These are phyloP conservation scores for Emergomyces pasteurianus DNA, from an alignment of 2,329 filamentous ascomycete species.

Conservation along the genomic window DNA sequence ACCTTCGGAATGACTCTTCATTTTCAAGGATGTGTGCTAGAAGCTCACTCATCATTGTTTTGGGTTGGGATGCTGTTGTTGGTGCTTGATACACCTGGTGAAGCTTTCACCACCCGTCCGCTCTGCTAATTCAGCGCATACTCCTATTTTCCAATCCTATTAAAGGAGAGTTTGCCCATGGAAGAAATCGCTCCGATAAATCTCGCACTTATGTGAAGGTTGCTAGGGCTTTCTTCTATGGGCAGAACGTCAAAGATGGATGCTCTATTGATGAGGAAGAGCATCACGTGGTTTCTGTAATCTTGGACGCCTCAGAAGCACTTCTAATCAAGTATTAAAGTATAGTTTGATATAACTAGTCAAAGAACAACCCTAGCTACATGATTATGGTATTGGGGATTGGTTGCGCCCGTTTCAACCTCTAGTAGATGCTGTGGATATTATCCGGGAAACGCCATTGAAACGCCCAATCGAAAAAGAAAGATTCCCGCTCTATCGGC, in stretches of 20 bases:
- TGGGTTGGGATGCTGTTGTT: background rate
- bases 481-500: background rate
- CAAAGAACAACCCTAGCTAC: background rate
- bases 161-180: too few relatives aligned
- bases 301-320: too few relatives aligned
- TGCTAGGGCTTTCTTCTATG: background rate
- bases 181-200: too few relatives aligned
- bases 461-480: background rate
- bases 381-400: background rate
- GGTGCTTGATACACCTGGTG: background rate
- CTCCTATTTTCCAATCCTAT: background rate
- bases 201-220: background rate
- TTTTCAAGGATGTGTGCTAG: slow-evolving; percentile 52
- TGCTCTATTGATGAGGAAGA: background rate
- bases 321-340: background rate
- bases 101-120: background rate
- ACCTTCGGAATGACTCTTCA: slow-evolving; percentile 45
- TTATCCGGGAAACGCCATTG: background rate
- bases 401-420: background rate
- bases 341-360: background rate
- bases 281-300: background rate
- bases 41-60: slow-evolving; percentile 42
- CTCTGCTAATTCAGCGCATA: background rate
- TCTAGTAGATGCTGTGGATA: background rate
- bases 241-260: background rate